Evolutionary conservation across 192 early-diverging fungal genomes (phyloP).

Genomic region (Coemansia sp.): DNA sequence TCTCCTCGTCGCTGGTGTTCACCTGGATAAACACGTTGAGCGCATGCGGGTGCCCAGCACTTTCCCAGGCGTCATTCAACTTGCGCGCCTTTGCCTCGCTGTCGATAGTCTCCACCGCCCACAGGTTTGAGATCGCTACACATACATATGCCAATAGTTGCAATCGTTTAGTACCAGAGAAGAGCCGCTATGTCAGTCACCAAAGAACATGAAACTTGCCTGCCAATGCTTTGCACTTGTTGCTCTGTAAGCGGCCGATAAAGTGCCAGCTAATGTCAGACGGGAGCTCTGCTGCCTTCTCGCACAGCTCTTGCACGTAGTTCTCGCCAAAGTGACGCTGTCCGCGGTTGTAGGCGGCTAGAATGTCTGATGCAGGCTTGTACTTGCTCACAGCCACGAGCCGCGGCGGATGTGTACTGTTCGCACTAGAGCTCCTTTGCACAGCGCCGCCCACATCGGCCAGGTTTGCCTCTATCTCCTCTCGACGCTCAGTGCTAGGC

Average conservation of each 20-base stretch:
- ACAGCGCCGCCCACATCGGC: slow-evolving; percentile 11
- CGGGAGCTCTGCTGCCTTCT: slow-evolving; percentile 82
- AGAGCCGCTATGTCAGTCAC: neutral
- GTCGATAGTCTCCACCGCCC: slow-evolving; percentile 92
- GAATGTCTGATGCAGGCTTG: slow-evolving; percentile 82
- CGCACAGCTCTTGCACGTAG: slow-evolving; percentile 93
- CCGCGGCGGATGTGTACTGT: slow-evolving; percentile 42
- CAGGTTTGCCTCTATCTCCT: slow-evolving; percentile 25
- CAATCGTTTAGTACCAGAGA: neutral
- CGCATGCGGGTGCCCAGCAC: slow-evolving; percentile 50
- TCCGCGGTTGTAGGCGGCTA: slow-evolving; percentile 74
- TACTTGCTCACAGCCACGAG: slow-evolving; percentile 96
- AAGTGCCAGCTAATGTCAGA: slow-evolving; percentile 97
- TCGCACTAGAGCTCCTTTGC: neutral
- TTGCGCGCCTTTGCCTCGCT: slow-evolving; percentile 78
- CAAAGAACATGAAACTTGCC: slow-evolving; percentile 23
- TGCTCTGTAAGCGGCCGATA: slow-evolving; percentile 94
- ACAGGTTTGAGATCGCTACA: slow-evolving; percentile 81
- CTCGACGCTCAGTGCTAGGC: slow-evolving; percentile 25
- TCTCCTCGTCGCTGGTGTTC: slow-evolving; percentile 92
- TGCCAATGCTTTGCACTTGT: slow-evolving; percentile 93
- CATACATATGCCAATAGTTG: neutral
- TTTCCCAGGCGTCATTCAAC: slow-evolving; percentile 76
- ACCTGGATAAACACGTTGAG: slow-evolving; percentile 91
- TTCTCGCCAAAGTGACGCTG: slow-evolving; percentile 99